Conservation (phyloP, 495 filamentous ascomycete genomes). For the Daldinia caldariorum region DNA sequence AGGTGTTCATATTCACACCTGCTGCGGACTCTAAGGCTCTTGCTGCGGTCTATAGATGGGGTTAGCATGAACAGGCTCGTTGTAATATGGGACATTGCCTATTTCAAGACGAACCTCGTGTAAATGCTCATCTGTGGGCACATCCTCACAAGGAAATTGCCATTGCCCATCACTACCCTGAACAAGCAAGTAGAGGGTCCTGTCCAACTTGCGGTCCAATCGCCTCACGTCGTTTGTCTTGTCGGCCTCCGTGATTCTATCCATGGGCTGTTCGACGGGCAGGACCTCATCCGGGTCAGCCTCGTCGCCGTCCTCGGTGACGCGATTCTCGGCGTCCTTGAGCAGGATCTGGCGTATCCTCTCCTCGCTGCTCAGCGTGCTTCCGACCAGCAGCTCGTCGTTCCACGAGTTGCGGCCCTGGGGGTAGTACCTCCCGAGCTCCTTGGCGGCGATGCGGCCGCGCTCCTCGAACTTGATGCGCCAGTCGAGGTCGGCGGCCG, state of each 20-base stretch:
- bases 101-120: conserved; percentile 70
- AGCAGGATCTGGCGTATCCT: conserved; percentile 66
- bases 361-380: conserved; percentile 66
- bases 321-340: conserved; percentile 77
- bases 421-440: conserved; percentile 86
- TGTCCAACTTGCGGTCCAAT: conserved; percentile 77
- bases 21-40: conserved; percentile 78
- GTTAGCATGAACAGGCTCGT: conserved; percentile 18
- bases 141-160: conserved; percentile 77
- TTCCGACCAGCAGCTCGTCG: conserved; percentile 86
- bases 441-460: conserved; percentile 73
- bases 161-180: conserved; percentile 73
- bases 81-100: not conserved
- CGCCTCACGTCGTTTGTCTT: conserved; percentile 74
- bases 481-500: conserved; percentile 86
- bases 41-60: conserved; percentile 73
- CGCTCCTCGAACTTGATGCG: conserved; percentile 83
- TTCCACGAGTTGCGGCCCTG: conserved; percentile 84
- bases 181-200: conserved; percentile 88
- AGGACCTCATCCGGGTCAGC: conserved; percentile 70
- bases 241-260: conserved; percentile 83
- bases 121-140: conserved; percentile 76
- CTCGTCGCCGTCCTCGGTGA: conserved; percentile 69
- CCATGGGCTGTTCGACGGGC: conserved; percentile 74
- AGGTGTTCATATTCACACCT: conserved; percentile 98